phyloP scores from a whole-genome alignment of 306 rosid species.

The Prunus padus region DNA sequence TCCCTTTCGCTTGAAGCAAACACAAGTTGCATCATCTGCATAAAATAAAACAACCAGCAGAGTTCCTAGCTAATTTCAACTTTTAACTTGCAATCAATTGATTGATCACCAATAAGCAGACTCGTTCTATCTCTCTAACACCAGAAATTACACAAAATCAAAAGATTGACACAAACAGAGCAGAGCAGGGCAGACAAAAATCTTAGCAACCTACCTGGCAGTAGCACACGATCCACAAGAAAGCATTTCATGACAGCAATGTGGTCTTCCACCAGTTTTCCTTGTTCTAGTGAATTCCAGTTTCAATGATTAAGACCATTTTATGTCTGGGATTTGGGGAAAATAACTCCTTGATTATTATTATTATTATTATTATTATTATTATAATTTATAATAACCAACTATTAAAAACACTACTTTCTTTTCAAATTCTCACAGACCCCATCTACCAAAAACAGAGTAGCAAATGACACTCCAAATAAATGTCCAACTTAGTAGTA shows the following conservation, averaged over 20 bases:
- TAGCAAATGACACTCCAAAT: too few relatives aligned
- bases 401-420: too few relatives aligned
- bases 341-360: too few relatives aligned
- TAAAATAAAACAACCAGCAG: slow-evolving; percentile 30
- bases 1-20: slow-evolving; percentile 87
- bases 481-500: too few relatives aligned
- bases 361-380: too few relatives aligned
- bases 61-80: slow-evolving; percentile 1
- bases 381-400: too few relatives aligned
- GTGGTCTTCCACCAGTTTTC: background rate
- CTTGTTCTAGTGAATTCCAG: background rate
- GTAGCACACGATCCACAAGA: slow-evolving; percentile 6
- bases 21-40: slow-evolving; percentile 70
- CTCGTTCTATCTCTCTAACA: too few relatives aligned
- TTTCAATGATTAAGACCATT: too few relatives aligned
- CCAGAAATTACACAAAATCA: background rate
- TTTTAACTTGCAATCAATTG: background rate
- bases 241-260: slow-evolving; percentile 9
- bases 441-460: too few relatives aligned
- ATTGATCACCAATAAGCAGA: background rate
- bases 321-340: too few relatives aligned
- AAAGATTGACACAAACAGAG: background rate
- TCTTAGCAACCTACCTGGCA: background rate
- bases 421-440: too few relatives aligned
- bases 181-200: background rate